phyloP scores from a whole-genome alignment of 1,139 yeast genomes.

The Yamadazyma kanchanaburiensis region DNA sequence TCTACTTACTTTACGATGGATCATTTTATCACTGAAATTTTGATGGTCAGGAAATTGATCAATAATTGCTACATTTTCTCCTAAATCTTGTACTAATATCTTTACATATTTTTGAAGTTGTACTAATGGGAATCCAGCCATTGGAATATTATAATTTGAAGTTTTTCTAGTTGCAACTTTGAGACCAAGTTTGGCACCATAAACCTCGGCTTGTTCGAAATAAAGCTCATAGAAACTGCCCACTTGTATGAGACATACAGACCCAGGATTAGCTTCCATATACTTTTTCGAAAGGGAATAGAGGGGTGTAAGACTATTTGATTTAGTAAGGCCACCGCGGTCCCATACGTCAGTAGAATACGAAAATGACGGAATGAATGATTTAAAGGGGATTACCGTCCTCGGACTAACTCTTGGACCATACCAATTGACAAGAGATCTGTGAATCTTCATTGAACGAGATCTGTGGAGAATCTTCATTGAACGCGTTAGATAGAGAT shows the following conservation, averaged over 20 bases:
- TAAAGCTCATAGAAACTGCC: slow-evolving; percentile 86
- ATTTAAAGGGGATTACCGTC: too few species aligned
- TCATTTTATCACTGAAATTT: slow-evolving; percentile 23
- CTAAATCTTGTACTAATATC: slow-evolving; percentile 65
- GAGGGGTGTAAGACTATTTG: slow-evolving; percentile 32
- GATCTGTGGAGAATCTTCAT: too few species aligned
- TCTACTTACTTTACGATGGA: slow-evolving; percentile 70
- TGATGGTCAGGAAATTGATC: slow-evolving; percentile 52
- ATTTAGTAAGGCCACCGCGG: slow-evolving; percentile 35
- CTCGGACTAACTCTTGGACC: too few species aligned
- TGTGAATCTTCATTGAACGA: too few species aligned
- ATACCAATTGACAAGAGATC: too few species aligned
- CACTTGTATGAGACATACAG: slow-evolving; percentile 85
- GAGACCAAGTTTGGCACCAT: slow-evolving; percentile 69
- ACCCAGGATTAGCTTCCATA: slow-evolving; percentile 47
- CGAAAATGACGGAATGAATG: too few species aligned
- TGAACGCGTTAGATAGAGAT: too few species aligned
- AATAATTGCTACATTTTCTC: slow-evolving; percentile 72
- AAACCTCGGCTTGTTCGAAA: slow-evolving; percentile 78
- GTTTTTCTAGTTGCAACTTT: slow-evolving; percentile 40
- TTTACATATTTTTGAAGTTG: slow-evolving; percentile 74
- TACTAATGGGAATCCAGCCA: slow-evolving; percentile 86
- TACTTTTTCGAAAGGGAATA: slow-evolving; percentile 32
- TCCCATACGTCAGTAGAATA: slow-evolving; percentile 35
- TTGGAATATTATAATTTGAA: slow-evolving; percentile 54